Evolutionary conservation across 2,329 filamentous ascomycete genomes (phyloP), one percentile per base, ranked within the genome.

Genomic region (Epicoccum nigrum): DNA sequence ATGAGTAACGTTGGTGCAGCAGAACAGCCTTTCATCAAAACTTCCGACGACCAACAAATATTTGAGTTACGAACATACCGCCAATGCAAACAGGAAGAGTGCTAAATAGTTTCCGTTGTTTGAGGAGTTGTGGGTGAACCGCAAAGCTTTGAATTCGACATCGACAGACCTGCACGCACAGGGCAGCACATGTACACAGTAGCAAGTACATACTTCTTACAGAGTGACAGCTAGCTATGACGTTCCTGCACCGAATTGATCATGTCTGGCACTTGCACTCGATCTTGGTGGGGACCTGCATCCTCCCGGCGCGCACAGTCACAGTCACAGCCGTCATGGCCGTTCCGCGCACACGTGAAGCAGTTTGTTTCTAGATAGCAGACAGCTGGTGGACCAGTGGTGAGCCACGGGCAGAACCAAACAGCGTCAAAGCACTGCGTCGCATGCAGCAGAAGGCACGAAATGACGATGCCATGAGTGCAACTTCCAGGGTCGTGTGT

Each of bases 401-500:
- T 15, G 15, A 15, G 8, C 20, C 21, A 38, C 13, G 13, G 23
- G 3, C 38, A 2, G 4, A n/a, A 17, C 19, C 37, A 39, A 23
- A 28, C 40, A 34, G 13, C 7, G 13, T 30, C 28, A 30, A 30
- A 25, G 23, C 23, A 25, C 23, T 6, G 23, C 2, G 6, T 25
- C 13, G 28, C 12, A 30, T 30, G 28, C 28, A 2, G 13, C 9
- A n/a, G 13, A 30, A 13, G 28, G 5, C 28, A 12, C 23, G 21
- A 12, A n/a, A 45, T 45, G 43, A 45, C 33, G 42, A 7, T 23
- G n/a, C 2, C 9, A 6, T 19, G 28, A 30, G 11, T 43, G 53
- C 35, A 43, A 48, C 35, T n/a, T 38, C 25, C 19, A 42, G 47
- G 45, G 43, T 54, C 55, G 62, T 60, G 60, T 54, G 39, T 34